Percentiles rank a stretch among this genome's conserved stretches.
Evolutionary conservation across 73 alveolate species (phyloP).

Genomic region (Tetrahymena borealis): DNA sequence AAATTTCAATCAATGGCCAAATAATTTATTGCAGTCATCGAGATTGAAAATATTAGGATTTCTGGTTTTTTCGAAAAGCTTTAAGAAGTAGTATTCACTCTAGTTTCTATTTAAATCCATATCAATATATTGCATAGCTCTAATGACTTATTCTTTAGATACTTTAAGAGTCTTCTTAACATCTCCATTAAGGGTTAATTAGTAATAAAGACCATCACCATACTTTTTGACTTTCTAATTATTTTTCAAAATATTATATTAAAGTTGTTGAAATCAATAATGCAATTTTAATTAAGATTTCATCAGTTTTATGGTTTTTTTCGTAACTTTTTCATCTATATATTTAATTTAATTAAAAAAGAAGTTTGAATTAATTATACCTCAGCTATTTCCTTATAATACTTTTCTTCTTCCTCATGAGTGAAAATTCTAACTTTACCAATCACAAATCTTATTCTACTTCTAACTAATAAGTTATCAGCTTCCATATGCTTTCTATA

Average conservation of each 20-base stretch:
- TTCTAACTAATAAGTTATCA: neutral
- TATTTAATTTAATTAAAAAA: too few species aligned
- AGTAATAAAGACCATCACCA: neutral
- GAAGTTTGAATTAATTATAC: neutral
- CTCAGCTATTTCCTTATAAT: neutral
- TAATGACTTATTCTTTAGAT: neutral
- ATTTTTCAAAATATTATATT: neutral
- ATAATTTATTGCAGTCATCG: neutral
- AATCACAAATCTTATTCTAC: neutral
- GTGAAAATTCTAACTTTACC: neutral
- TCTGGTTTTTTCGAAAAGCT: neutral
- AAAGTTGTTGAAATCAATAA: too few species aligned
- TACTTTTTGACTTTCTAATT: neutral
- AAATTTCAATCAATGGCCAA: neutral
- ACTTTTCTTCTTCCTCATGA: neutral
- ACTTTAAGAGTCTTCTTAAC: neutral
- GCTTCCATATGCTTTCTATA: neutral
- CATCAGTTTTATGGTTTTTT: neutral
- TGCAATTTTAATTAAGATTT: neutral
- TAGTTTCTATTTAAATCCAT: neutral
- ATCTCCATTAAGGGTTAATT: neutral
- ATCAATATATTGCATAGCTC: neutral
- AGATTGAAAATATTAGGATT: neutral
- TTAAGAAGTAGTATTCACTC: neutral
- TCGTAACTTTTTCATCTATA: too few species aligned